Evolutionary conservation across 768 basidiomycete species (phyloP), one percentile per base, ranked within the genome.

Genomic region (Collybiopsis confluens): DNA sequence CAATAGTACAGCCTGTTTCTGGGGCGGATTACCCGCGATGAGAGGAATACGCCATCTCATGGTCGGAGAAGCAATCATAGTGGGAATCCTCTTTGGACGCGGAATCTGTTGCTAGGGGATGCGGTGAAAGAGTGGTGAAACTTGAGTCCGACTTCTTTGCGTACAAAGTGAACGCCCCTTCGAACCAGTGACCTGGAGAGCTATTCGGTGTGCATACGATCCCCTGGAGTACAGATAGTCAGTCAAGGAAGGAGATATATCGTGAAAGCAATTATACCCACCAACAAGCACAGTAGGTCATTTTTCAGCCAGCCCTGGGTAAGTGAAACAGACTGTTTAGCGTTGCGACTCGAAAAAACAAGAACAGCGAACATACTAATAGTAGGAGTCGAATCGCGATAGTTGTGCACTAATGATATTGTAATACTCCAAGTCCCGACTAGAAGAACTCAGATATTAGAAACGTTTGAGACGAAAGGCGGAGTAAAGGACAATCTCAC

Each of bases 161-260:
- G 73, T 13, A 85, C 73, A 4, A 71, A 61, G 47, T 83, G 82
- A 4, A 86, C 84, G 36, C 73, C 72, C 85, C 85, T 63, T 80
- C 76, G 52, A 68, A 82, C 82, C 82, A 86, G 26, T 73, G 72
- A 0, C 75, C 77, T n/a, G 64, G 55, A 0, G 60, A 58, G 3
- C 70, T 63, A 20, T 71, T 73, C 21, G 68, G 62, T 48, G 67
- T 70, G 56, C 77, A 86, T 82, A 0, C 67, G 64, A 57, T 86
- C 83, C 8, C 83, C 82, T 76, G 23, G 24, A 54, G n/a, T n/a
- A n/a, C 60, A 43, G 26, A 49, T 11, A 45, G 45, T 43, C n/a
- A n/a, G n/a, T n/a, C n/a, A 41, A 23, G n/a, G 20, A 18, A 11
- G 40, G 26, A 27, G 3, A 33, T 20, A 13, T 15, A n/a, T n/a